Evolutionary conservation across 441 rosid genomes (phyloP), one percentile per base, ranked within the genome.

Genomic region (Euphorbia celastroides): DNA sequence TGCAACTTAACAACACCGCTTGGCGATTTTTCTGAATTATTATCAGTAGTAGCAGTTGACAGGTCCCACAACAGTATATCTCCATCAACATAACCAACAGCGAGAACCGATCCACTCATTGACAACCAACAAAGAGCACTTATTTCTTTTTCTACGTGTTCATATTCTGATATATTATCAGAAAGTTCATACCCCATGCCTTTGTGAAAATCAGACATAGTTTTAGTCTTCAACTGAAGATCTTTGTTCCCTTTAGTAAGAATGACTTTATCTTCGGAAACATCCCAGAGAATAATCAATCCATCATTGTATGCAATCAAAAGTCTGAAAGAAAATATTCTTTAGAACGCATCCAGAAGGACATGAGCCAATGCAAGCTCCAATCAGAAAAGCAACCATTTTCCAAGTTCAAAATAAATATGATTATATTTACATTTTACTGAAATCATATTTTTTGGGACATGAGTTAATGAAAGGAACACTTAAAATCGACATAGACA

Each of bases 121-220:
- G 90, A 87, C 66, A 87, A 86, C 93, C 93, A 87, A 68, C 93
- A 82, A 57, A 85, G 82, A 70, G 88, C 83, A 74, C 82, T 83
- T 72, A 85, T 87, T 78, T 87, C 90, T 75, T 83, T 83, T 60
- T 79, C 90, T 58, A 54, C 55, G 17, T 77, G 62, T 60, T 66
- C 74, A 59, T 67, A 67, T 60, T 74, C 65, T 30, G 68, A 76
- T 41, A 34, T 38, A 46, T 60, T 66, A 41, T 77, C 77, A 60
- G 55, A 70, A 63, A 60, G 48, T 63, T 72, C 62, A 34, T 64
- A 38, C 42, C 68, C 77, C 57, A 26, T 70, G 31, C 70, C 67
- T 57, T 54, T 51, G 28, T 50, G 41, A 62, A 80, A 65, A 60
- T 75, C 76, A 30, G n/a, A 65, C 72, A 66, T 57, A 52, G 64